Evolutionary conservation across 2,329 filamentous ascomycete genomes (phyloP), one percentile per base, ranked within the genome.

Genomic region (Penicillium sp.): DNA sequence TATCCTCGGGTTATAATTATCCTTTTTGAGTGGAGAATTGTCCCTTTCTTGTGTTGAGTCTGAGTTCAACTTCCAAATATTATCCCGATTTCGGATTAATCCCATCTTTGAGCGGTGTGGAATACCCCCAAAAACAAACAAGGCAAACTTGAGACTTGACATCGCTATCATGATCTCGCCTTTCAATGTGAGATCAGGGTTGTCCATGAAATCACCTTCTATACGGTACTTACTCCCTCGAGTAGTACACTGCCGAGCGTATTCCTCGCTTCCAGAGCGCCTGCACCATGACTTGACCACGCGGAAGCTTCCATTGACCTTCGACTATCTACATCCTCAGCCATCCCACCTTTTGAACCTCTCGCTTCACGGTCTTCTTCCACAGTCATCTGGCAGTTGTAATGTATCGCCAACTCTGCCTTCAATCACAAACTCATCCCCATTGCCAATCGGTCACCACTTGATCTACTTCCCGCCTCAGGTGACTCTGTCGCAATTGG

Each of bases 391-490:
- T 7, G 55, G 26, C 4, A 63, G 55, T 54, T 68, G 68, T 35
- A 57, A 63, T 47, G 71, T 53, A 60, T 62, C 66, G 66, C 68
- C 61, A 64, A 67, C 49, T 60, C 68, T 75, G 37, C 75, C 71
- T 62, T 77, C 71, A 37, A 69, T 71, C 56, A 65, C 58, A 11
- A 58, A 62, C 3, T 67, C 69, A 14, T 55, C 49, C n/a, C 64
- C 56, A 19, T 59, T 78, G 58, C 68, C 74, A 6, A 56, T 65
- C 16, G 90, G 88, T 35, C 88, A 96, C 71, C 92, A 97, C 73
- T 81, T 96, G 35, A 86, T 93, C 62, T 96, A 96, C 78, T 97
- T 96, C 76, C 91, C 92, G 57, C 84, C 89, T 11, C 84, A 86
- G 60, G 78, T 88, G 19, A 79, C 83, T 1, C 78, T 84, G 14